These are phyloP conservation scores for Phytophthora citricola DNA, from an alignment of 352 stramenopile species.

Conservation along the genomic window DNA sequence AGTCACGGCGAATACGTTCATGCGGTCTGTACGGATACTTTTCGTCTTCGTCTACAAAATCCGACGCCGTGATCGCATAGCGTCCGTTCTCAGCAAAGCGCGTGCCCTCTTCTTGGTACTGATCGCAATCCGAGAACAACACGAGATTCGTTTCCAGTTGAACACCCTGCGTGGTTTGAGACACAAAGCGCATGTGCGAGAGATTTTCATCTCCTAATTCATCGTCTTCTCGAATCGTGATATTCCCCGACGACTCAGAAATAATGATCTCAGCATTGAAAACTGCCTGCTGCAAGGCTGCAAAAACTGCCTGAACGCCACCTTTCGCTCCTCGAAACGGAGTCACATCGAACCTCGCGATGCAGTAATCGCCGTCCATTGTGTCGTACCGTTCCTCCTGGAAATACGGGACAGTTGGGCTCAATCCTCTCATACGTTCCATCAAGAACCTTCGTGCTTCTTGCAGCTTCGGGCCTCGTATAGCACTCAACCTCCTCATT, in stretches of 20 bases:
- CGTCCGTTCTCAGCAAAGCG: conserved; percentile 27
- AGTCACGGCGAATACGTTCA: conserved; percentile 56
- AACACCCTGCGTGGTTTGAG: conserved; percentile 31
- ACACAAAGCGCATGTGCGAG: conserved; percentile 61
- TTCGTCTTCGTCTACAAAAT: conserved; percentile 63
- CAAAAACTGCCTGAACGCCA: conserved; percentile 57
- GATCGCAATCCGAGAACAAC: conserved; percentile 42
- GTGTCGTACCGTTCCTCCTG: conserved; percentile 60
- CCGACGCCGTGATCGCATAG: conserved; percentile 48
- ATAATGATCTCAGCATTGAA: conserved; percentile 77
- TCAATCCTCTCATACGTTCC: conserved; percentile 35
- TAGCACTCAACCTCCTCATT: conserved; percentile 28
- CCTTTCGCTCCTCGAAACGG: conserved; percentile 47
- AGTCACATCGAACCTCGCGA: conserved; percentile 59
- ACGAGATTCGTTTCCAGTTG: conserved; percentile 51
- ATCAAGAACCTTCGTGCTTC: conserved; percentile 41
- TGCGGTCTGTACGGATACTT: conserved; percentile 54
- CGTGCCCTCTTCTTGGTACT: conserved; percentile 5
- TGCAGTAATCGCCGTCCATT: conserved; percentile 51
- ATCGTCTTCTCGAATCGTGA: conserved; percentile 80
- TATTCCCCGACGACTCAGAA: conserved; percentile 67
- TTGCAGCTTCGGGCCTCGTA: conserved; percentile 41
- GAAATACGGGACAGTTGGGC: conserved; percentile 34
- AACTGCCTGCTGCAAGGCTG: conserved; percentile 52
- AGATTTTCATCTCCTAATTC: conserved; percentile 53